phyloP scores from a whole-genome alignment of 352 stramenopile genomes.

The Phytopythium delawarense region DNA sequence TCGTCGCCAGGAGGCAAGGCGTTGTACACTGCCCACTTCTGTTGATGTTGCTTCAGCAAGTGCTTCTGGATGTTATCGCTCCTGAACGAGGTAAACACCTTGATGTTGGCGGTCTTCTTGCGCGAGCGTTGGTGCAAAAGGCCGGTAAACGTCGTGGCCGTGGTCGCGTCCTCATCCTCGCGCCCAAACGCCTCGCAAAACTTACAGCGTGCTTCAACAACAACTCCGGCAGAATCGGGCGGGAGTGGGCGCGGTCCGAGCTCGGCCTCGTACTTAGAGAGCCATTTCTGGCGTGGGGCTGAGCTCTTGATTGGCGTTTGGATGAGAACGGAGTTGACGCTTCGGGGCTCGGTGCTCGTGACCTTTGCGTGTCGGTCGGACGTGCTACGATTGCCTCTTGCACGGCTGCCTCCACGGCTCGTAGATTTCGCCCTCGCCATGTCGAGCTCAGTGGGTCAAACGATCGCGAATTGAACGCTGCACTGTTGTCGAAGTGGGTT shows the following conservation, averaged over 20 bases:
- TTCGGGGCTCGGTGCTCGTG: too few relatives aligned
- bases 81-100: neutral
- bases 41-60: neutral
- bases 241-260: neutral
- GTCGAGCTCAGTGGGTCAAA: too few relatives aligned
- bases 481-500: too few relatives aligned
- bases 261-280: neutral
- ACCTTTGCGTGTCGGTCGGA: too few relatives aligned
- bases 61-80: neutral
- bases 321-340: neutral
- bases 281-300: neutral
- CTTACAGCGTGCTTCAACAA: neutral
- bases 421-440: too few relatives aligned
- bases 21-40: neutral
- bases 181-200: neutral
- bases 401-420: too few relatives aligned
- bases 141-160: neutral
- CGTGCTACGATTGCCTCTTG: too few relatives aligned
- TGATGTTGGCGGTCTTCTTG: neutral
- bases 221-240: neutral
- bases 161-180: neutral
- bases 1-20: neutral
- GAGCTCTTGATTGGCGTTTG: neutral
- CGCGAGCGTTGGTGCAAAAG: neutral
- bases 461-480: too few relatives aligned